Conservation (phyloP, 2,329 filamentous ascomycete genomes). For the Xylariaceae sp. region DNA sequence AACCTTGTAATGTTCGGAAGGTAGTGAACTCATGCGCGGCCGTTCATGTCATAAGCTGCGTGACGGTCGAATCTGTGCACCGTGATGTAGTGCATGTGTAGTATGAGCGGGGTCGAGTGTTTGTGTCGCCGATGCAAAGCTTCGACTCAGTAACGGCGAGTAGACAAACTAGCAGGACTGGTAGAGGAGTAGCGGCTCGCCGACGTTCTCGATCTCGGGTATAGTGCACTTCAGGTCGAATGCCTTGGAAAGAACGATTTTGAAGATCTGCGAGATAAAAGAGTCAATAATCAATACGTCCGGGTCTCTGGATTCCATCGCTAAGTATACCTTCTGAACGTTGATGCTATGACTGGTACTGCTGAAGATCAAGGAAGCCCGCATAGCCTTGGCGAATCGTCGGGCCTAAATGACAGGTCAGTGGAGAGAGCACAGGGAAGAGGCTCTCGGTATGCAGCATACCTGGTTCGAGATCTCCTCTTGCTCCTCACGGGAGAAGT, state of each 20-base stretch:
- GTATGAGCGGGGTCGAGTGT: neutral
- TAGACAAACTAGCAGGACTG: slow-evolving; percentile 49
- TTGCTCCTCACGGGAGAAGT: slow-evolving; percentile 94
- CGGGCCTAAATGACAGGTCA: slow-evolving; percentile 60
- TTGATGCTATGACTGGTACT: slow-evolving; percentile 99
- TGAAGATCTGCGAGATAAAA: slow-evolving; percentile 72
- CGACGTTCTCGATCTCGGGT: slow-evolving; percentile 96
- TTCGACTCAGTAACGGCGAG: neutral
- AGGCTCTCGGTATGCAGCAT: slow-evolving; percentile 14
- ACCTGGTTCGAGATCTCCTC: slow-evolving; percentile 98
- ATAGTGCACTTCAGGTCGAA: slow-evolving; percentile 99
- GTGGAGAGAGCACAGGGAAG: slow-evolving; percentile 8
- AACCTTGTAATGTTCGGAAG: slow-evolving; percentile 4
- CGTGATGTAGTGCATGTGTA: neutral
- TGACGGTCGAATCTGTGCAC: slow-evolving; percentile 5
- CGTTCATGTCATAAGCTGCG: slow-evolving; percentile 19
- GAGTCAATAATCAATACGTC: slow-evolving; percentile 7
- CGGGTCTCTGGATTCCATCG: neutral
- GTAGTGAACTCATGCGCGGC: slow-evolving; percentile 13
- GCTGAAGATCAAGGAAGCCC: slow-evolving; percentile 94
- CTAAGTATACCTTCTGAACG: slow-evolving; percentile 75
- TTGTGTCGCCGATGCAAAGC: neutral
- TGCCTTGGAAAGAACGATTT: slow-evolving; percentile 96
- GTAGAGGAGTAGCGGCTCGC: slow-evolving; percentile 91
- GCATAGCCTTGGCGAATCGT: slow-evolving; percentile 96